These are phyloP conservation scores for Trichaptum fuscoviolaceum DNA, from an alignment of 768 basidiomycete species.

Conservation along the genomic window DNA sequence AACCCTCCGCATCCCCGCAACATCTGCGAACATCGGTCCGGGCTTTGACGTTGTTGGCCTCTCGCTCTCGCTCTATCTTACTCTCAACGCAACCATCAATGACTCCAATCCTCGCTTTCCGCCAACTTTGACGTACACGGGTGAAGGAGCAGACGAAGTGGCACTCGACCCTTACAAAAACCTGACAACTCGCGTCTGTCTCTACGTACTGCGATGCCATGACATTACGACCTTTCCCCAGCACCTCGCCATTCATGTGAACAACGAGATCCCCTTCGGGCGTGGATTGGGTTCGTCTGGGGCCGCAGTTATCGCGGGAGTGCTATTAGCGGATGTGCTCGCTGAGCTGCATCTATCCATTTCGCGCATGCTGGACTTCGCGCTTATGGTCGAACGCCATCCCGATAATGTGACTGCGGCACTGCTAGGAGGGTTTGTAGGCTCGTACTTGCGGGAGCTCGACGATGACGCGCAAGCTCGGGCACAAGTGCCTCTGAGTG, in stretches of 20 bases:
- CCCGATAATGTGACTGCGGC: conserved; percentile 99
- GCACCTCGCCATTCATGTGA: conserved; percentile 64
- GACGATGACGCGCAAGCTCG: conserved; percentile 75
- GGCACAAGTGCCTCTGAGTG: conserved; percentile 87
- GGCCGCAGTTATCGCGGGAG: conserved; percentile 97
- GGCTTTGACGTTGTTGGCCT: conserved; percentile 99
- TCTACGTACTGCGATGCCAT: conserved; percentile 96
- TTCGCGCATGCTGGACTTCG: conserved; percentile 85
- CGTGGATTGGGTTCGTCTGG: conserved; percentile 97
- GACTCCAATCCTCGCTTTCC: conserved; percentile 25
- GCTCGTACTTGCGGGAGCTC: conserved; percentile 89
- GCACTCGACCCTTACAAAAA: conserved; percentile 96
- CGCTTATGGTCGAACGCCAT: conserved; percentile 98
- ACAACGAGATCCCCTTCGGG: conserved; percentile 97
- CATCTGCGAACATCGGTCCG: conserved; percentile 97
- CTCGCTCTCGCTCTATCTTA: conserved; percentile 82
- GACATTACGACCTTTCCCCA: conserved; percentile 69
- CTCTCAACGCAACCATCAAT: conserved; percentile 56
- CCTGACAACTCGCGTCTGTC: conserved; percentile 92
- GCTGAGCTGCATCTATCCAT: conserved; percentile 65
- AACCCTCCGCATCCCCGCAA: conserved; percentile 87
- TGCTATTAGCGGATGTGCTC: conserved; percentile 81
- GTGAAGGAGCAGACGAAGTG: conserved; percentile 87
- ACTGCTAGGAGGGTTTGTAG: conserved; percentile 94
- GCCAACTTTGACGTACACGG: conserved; percentile 72